These are phyloP conservation scores for Dionaea muscipula DNA, from an alignment of 179 eudicot species.

Conservation along the genomic window DNA sequence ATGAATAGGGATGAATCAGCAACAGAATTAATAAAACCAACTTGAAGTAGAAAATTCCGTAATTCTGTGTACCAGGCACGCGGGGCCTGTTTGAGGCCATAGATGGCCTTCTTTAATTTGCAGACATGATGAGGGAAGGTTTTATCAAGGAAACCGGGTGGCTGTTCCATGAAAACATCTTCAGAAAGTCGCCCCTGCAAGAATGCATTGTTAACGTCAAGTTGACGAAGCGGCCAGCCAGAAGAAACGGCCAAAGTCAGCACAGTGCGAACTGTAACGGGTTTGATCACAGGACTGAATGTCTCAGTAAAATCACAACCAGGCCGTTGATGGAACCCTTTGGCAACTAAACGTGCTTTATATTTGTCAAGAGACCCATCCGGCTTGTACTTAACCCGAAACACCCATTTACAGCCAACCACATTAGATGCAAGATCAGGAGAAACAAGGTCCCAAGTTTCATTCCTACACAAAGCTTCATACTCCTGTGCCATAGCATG, in stretches of 20 bases:
- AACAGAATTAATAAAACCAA: background rate
- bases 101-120: background rate
- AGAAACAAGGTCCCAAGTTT: conserved; percentile 5
- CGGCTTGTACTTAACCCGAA: background rate
- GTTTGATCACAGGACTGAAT: background rate
- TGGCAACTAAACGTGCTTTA: background rate
- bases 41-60: background rate
- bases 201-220: conserved; percentile 6
- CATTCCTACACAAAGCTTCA: too few species aligned
- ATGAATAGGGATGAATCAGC: background rate
- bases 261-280: background rate
- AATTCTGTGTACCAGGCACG: conserved; percentile 4
- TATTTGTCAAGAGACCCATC: background rate
- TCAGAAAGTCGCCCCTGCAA: background rate
- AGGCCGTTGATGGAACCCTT: background rate
- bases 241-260: background rate
- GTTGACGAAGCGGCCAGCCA: background rate
- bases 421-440: background rate
- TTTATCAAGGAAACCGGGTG: conserved; percentile 1
- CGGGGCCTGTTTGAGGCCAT: too few species aligned
- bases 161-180: conserved; percentile 4
- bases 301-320: conserved; percentile 1
- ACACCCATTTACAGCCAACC: conserved; percentile 4
- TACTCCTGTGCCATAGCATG: too few species aligned
- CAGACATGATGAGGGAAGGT: background rate